A percentile compares a stretch with the other conserved stretches of the same genome.
Evolutionary conservation across 2,329 filamentous ascomycete genomes (phyloP).

Genomic region (Stenocarpella maydis): DNA sequence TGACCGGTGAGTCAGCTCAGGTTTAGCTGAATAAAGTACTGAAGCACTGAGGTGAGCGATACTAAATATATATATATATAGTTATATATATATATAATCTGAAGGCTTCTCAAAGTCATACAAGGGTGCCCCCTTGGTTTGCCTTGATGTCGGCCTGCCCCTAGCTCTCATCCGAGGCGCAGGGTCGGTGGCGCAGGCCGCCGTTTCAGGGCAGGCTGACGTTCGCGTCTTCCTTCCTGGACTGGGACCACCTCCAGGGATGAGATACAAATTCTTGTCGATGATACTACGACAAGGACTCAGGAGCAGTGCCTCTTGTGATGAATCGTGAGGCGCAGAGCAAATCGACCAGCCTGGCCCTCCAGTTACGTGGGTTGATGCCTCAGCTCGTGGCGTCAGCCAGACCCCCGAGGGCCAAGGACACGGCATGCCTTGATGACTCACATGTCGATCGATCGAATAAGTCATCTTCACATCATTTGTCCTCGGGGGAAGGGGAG

Average conservation of each 20-base stretch:
- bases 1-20: background rate
- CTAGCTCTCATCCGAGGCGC: background rate
- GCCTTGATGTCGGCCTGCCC: background rate
- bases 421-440: background rate
- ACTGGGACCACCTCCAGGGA: background rate
- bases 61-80: constrained; percentile 6
- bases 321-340: background rate
- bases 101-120: background rate
- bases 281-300: background rate
- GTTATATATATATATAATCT: too few relatives aligned
- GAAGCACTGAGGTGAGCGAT: background rate
- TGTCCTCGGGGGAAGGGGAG: background rate
- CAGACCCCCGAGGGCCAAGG: background rate
- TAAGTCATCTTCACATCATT: background rate
- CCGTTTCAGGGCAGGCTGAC: background rate
- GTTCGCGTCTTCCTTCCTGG: constrained; percentile 3
- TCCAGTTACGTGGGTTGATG: background rate
- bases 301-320: background rate
- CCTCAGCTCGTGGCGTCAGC: background rate
- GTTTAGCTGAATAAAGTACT: background rate
- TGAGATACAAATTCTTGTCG: background rate
- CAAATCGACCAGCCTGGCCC: background rate
- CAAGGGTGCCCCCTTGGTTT: background rate
- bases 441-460: background rate
- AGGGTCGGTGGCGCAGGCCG: background rate